A percentile compares a stretch with the other conserved stretches of the same genome.
Evolutionary conservation across 768 basidiomycete species (phyloP).

Genomic region (Suillus occidentalis): DNA sequence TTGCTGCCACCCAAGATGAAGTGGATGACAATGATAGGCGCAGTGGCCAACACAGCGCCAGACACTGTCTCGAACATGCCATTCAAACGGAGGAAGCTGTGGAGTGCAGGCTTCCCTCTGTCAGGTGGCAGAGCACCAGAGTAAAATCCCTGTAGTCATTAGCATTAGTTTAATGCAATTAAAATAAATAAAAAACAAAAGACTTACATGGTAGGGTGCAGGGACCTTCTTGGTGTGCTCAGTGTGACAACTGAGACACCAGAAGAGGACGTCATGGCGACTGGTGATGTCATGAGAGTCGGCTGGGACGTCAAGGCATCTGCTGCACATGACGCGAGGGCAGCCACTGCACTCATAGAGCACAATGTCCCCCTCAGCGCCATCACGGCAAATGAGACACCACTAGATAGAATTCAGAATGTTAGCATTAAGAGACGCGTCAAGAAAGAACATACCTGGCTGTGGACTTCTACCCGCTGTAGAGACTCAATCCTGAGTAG

Average conservation of each 20-base stretch:
- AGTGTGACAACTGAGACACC: no score
- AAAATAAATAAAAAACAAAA: not conserved
- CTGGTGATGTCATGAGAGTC: not conserved
- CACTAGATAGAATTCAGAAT: not conserved
- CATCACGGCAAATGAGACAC: not conserved
- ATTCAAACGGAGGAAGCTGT: not conserved
- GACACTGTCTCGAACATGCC: not conserved
- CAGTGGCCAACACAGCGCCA: not conserved
- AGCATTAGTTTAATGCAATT: not conserved
- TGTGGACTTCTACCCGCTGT: not conserved
- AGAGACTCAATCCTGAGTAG: no score
- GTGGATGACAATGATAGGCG: not conserved
- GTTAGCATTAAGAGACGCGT: not conserved
- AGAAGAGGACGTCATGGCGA: no score
- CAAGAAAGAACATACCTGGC: not conserved
- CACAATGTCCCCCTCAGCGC: not conserved
- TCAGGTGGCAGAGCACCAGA: not conserved
- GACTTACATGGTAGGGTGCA: not conserved
- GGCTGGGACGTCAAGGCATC: not conserved
- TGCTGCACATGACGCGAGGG: no score
- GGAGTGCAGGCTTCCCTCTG: not conserved
- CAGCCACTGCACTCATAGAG: constrained; percentile 1
- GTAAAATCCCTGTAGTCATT: not conserved
- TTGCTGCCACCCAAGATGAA: not conserved
- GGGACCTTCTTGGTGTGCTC: no score